A percentile compares a stretch with the other conserved stretches of the same genome.
phyloP scores from a whole-genome alignment of 257 asterid species.

The Ballota nigra region DNA sequence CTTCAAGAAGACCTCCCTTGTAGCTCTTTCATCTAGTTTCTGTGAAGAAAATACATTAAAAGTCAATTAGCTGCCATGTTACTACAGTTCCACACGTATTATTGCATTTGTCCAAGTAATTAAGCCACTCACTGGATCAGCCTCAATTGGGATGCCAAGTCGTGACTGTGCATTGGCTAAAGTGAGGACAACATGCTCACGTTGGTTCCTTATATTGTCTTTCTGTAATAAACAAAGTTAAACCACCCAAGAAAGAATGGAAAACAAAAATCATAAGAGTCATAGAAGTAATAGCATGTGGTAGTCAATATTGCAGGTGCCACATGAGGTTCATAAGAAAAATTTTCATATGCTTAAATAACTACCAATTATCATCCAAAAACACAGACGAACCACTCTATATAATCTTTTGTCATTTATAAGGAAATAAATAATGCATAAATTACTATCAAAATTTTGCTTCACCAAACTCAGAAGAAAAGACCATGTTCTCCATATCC shows the following conservation, averaged over 20 bases:
- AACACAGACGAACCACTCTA: slow-evolving; percentile 4
- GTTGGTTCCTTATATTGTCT: slow-evolving; percentile 92
- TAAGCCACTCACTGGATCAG: slow-evolving; percentile 71
- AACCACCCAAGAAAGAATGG: slow-evolving; percentile 16
- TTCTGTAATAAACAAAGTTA: slow-evolving; percentile 49
- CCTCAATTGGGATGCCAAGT: slow-evolving; percentile 64
- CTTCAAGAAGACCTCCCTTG: slow-evolving; percentile 85
- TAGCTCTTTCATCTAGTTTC: slow-evolving; percentile 91
- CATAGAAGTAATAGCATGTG: slow-evolving; percentile 2
- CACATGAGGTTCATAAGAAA: slow-evolving; percentile 13
- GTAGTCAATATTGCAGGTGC: slow-evolving; percentile 1
- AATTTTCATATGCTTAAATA: slow-evolving; percentile 13
- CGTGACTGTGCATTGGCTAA: slow-evolving; percentile 90
- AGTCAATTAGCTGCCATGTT: slow-evolving; percentile 11
- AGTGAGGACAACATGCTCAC: slow-evolving; percentile 83
- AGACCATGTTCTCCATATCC: slow-evolving; percentile 7
- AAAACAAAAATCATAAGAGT: slow-evolving; percentile 9
- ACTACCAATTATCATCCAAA: slow-evolving; percentile 7
- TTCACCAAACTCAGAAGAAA: slow-evolving; percentile 2
- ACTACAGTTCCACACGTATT: slow-evolving; percentile 12
- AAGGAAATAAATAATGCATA: background rate
- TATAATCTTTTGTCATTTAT: slow-evolving; percentile 1
- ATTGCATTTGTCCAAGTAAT: slow-evolving; percentile 17
- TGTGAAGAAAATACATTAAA: slow-evolving; percentile 31
- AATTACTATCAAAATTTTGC: background rate